Evolutionary conservation across 2,329 filamentous ascomycete genomes (phyloP).

Genomic region (Aureobasidium musti): DNA sequence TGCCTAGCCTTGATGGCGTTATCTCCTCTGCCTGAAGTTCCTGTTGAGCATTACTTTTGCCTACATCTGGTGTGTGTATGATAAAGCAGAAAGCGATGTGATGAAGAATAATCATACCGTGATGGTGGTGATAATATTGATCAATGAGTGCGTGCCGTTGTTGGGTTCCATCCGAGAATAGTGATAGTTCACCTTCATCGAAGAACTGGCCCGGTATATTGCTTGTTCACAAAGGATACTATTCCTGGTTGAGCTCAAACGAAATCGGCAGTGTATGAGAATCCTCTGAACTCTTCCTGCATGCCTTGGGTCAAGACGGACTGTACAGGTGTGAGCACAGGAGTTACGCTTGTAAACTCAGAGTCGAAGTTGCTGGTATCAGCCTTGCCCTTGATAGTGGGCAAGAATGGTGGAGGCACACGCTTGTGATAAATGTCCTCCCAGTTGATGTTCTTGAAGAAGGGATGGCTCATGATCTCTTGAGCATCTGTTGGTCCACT

Average conservation of each 20-base stretch:
- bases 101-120: not conserved
- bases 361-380: conserved; percentile 99
- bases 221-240: not conserved
- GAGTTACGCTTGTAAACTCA: conserved; percentile 97
- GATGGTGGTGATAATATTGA: not conserved
- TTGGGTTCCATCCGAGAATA: not conserved
- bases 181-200: not conserved
- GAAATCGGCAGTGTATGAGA: conserved; percentile 95
- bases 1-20: not conserved
- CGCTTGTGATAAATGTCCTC: conserved; percentile 98
- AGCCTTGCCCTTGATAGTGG: conserved; percentile 84
- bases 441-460: conserved; percentile 98
- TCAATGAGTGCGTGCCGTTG: not conserved
- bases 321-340: conserved; percentile 94
- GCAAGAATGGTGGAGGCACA: conserved; percentile 83
- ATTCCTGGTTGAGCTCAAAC: conserved; percentile 52
- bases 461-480: conserved; percentile 98
- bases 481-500: conserved; percentile 96
- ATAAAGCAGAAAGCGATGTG: not conserved
- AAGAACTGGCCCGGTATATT: not conserved
- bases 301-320: conserved; percentile 96
- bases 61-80: not conserved
- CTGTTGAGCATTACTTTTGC: not conserved
- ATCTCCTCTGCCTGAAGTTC: not conserved
- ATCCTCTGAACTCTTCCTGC: conserved; percentile 99